Conservation (phyloP, 495 filamentous ascomycete genomes). For the Podospora australis region DNA sequence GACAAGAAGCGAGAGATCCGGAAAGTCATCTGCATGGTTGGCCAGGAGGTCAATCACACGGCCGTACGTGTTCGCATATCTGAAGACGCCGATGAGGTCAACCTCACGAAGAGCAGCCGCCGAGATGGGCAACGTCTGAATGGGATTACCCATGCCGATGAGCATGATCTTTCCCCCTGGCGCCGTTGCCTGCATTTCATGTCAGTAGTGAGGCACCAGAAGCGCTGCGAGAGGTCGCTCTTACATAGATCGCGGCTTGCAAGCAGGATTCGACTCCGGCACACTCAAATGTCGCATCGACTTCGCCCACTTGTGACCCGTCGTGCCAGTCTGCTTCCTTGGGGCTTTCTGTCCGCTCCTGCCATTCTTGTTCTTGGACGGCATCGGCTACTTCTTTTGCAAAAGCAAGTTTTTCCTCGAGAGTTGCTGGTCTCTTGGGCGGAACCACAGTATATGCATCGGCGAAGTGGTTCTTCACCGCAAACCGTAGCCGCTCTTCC, state of each 20-base stretch:
- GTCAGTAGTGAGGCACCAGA: no score
- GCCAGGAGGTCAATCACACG: conserved; percentile 67
- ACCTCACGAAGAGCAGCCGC: conserved; percentile 86
- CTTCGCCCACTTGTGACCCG: conserved; percentile 44
- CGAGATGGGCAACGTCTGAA: conserved; percentile 80
- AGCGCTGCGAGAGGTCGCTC: conserved; percentile 7
- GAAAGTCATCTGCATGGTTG: no score
- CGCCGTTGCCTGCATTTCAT: conserved; percentile 47
- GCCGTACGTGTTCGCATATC: conserved; percentile 81
- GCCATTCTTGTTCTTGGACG: conserved; percentile 35
- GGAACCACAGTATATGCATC: conserved; percentile 57
- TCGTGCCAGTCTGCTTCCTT: not conserved
- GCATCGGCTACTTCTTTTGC: conserved; percentile 54
- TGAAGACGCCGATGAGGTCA: conserved; percentile 84
- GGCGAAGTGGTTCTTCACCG: conserved; percentile 61
- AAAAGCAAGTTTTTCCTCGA: conserved; percentile 53
- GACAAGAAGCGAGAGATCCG: no score
- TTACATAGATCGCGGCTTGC: conserved; percentile 79
- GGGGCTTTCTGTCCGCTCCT: conserved; percentile 14
- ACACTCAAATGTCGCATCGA: conserved; percentile 84
- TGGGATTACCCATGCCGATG: conserved; percentile 89
- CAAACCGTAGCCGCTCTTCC: conserved; percentile 62
- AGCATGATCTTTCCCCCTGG: conserved; percentile 78
- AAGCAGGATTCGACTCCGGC: conserved; percentile 83
- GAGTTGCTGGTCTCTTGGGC: conserved; percentile 44